Evolutionary conservation across 306 rosid species (phyloP).

Genomic region (Fragaria vesca): DNA sequence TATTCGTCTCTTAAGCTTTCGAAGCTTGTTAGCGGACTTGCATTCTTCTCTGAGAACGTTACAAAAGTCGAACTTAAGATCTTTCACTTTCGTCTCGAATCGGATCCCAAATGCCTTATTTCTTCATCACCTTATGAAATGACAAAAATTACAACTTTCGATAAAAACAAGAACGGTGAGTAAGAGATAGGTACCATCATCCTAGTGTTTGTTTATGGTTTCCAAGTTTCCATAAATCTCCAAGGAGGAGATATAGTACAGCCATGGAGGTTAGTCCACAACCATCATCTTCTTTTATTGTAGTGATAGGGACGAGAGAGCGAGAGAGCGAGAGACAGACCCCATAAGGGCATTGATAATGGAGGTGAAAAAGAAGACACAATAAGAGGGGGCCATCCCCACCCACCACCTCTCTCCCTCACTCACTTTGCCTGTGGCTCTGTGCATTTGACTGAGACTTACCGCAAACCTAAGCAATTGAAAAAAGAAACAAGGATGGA

Average conservation of each 20-base stretch:
- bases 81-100: not conserved
- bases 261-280: not conserved
- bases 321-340: not conserved
- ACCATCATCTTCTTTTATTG: not conserved
- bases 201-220: not conserved
- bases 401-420: conserved; percentile 18
- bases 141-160: not conserved
- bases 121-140: not conserved
- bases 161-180: not conserved
- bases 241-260: not conserved
- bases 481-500: conserved; percentile 3
- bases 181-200: not conserved
- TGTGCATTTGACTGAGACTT: conserved; percentile 22
- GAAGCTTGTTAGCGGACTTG: not conserved
- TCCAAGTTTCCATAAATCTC: conserved; percentile 5
- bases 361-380: conserved; percentile 1
- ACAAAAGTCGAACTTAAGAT: not conserved
- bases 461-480: conserved; percentile 24
- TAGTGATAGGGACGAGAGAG: not conserved
- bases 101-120: not conserved
- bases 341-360: not conserved
- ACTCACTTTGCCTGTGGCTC: conserved; percentile 22
- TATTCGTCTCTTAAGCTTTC: not conserved
- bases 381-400: not conserved
- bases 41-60: not conserved